phyloP scores from a whole-genome alignment of 257 asterid species.

The Euphrasia confusa region DNA sequence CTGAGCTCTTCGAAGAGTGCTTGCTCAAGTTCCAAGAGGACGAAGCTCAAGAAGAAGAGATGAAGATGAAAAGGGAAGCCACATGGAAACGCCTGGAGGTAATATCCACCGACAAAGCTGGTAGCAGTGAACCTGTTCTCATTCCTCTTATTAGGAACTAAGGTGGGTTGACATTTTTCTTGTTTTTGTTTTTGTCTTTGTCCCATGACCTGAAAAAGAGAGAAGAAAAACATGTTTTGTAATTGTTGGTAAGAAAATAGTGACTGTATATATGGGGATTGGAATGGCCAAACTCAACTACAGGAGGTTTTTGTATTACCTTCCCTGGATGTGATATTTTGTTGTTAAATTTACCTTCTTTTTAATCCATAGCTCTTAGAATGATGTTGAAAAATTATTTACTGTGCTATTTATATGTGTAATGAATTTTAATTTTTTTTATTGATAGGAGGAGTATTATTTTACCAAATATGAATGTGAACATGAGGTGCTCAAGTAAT shows the following conservation, averaged over 20 bases:
- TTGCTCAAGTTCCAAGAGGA: constrained; percentile 70
- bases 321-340: constrained; percentile 16
- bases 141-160: constrained; percentile 35
- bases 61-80: constrained; percentile 51
- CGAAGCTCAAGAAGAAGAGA: constrained; percentile 49
- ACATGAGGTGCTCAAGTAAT: too few relatives aligned
- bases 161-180: constrained; percentile 4
- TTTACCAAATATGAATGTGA: too few relatives aligned
- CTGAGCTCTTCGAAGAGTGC: constrained; percentile 73
- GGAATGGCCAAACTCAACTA: constrained; percentile 28
- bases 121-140: constrained; percentile 53
- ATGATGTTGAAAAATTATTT: constrained; percentile 25
- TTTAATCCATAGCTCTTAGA: constrained; percentile 21
- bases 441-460: too few relatives aligned
- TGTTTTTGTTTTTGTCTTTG: not conserved
- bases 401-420: not conserved
- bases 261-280: constrained; percentile 38
- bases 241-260: constrained; percentile 25
- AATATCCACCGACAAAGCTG: constrained; percentile 53
- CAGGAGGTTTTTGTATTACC: constrained; percentile 23
- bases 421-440: too few relatives aligned
- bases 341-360: constrained; percentile 28
- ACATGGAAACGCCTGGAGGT: constrained; percentile 76
- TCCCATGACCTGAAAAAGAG: not conserved
- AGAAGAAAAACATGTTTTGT: constrained; percentile 19